Conservation (phyloP, 2,329 filamentous ascomycete species). For the Blumeriella jaapii region DNA sequence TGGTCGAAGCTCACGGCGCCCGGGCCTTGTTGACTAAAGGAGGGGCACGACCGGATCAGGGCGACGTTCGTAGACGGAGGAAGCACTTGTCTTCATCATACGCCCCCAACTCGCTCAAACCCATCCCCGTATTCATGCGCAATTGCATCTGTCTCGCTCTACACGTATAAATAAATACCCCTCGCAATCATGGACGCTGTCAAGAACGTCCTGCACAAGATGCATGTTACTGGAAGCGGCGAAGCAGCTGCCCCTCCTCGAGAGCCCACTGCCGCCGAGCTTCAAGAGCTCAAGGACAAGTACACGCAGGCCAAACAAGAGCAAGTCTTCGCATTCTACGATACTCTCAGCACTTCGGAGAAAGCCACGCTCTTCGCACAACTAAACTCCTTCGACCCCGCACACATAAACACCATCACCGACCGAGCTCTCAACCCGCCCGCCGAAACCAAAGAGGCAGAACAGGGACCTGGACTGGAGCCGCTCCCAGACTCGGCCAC, state of each 20-base stretch:
- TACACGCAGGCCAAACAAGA: constrained; percentile 66
- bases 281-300: constrained; percentile 50
- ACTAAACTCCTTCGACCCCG: constrained; percentile 69
- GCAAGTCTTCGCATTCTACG: constrained; percentile 81
- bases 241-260: constrained; percentile 20
- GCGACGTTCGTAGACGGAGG: no score
- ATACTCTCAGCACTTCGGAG: constrained; percentile 60
- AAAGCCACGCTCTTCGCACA: constrained; percentile 74
- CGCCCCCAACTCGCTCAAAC: background rate
- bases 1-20: no score
- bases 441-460: constrained; percentile 34
- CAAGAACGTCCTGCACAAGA: constrained; percentile 36
- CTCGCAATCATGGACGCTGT: constrained; percentile 27
- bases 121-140: background rate
- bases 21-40: no score
- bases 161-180: background rate
- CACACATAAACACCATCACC: constrained; percentile 78
- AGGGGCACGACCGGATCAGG: no score
- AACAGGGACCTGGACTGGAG: constrained; percentile 45
- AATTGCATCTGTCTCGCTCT: background rate
- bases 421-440: constrained; percentile 71
- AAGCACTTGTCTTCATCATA: no score
- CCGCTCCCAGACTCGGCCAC: constrained; percentile 78
- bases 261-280: constrained; percentile 29
- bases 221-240: constrained; percentile 28